These are phyloP conservation scores for Pichia gijzeniarum DNA, from an alignment of 805 yeast species.

Conservation along the genomic window DNA sequence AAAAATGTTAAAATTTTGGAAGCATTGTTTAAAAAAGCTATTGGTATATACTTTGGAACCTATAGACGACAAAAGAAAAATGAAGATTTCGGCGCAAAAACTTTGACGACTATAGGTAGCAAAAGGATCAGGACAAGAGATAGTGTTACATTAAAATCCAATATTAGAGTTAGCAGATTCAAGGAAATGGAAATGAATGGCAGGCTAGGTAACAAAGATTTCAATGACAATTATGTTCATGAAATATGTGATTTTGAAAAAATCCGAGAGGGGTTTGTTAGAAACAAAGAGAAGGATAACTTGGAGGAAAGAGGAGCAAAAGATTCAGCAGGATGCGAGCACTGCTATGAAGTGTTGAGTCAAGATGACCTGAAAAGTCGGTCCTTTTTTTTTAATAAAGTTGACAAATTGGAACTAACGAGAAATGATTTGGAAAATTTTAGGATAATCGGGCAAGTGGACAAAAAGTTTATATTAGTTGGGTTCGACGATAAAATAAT, in stretches of 20 bases:
- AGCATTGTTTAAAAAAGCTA: conserved; percentile 28
- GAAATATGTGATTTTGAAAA: neutral
- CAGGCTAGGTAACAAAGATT: neutral
- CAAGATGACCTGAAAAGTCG: conserved; percentile 2
- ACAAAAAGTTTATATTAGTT: conserved; percentile 54
- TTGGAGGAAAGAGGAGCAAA: neutral
- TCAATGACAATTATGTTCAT: neutral
- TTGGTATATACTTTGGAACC: conserved; percentile 25
- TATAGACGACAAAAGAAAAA: neutral
- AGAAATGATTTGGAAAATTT: conserved; percentile 19
- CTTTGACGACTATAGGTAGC: neutral
- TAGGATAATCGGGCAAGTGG: conserved; percentile 51
- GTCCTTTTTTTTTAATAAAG: conserved; percentile 7
- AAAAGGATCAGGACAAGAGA: neutral
- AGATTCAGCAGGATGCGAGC: neutral
- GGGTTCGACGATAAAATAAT: conserved; percentile 21
- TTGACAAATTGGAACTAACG: neutral
- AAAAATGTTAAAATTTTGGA: conserved; percentile 23
- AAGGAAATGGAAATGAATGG: conserved; percentile 1
- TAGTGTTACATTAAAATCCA: conserved; percentile 3
- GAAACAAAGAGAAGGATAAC: neutral
- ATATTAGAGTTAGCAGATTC: conserved; percentile 3
- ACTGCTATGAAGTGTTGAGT: conserved; percentile 2
- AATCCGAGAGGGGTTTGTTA: neutral
- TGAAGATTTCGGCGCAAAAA: neutral